phyloP scores from a whole-genome alignment of 2,329 filamentous ascomycete species.

The Epichloe elymi region DNA sequence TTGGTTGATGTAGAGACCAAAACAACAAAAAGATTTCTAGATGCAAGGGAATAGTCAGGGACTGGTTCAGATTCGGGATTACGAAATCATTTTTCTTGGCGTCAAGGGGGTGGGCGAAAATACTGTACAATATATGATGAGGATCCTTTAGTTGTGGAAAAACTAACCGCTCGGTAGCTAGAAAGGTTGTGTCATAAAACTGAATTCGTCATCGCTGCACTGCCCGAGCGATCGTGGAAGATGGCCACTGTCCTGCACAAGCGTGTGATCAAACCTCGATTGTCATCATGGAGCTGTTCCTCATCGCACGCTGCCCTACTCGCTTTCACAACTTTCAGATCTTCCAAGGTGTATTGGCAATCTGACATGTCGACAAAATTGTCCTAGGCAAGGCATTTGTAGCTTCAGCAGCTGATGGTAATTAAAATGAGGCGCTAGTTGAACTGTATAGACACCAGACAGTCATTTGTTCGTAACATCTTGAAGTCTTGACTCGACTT shows the following conservation, averaged over 20 bases:
- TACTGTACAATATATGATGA: background rate
- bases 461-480: constrained; percentile 4
- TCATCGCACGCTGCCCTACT: too few relatives aligned
- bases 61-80: background rate
- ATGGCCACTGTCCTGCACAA: too few relatives aligned
- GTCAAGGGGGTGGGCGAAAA: background rate
- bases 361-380: background rate
- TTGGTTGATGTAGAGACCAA: background rate
- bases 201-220: background rate
- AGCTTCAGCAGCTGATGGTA: background rate
- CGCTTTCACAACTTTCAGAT: too few relatives aligned
- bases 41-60: background rate
- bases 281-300: too few relatives aligned
- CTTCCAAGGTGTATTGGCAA: too few relatives aligned
- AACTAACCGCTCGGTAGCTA: background rate
- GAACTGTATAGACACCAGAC: constrained; percentile 4
- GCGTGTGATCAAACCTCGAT: too few relatives aligned
- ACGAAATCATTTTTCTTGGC: background rate
- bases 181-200: background rate
- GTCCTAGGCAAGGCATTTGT: background rate
- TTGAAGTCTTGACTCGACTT: constrained; percentile 1
- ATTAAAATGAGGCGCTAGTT: constrained; percentile 5
- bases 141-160: background rate
- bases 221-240: background rate
- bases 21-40: background rate